Evolutionary conservation across 768 basidiomycete genomes (phyloP).

Genomic region (Russula virescens): DNA sequence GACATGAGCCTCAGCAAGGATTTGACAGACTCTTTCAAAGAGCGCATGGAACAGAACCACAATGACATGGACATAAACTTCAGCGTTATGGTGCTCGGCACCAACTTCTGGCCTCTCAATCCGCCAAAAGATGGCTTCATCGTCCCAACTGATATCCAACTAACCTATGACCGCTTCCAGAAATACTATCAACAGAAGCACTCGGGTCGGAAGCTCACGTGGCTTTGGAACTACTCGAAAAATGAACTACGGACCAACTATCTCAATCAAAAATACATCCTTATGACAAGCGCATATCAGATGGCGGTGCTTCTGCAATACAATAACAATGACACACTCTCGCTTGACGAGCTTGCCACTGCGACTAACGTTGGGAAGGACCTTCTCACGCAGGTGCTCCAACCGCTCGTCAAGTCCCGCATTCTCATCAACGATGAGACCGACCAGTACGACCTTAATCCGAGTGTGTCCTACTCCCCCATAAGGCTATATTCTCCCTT

Average conservation of each 20-base stretch:
- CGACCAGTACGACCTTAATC: constrained; percentile 90
- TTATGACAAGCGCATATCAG: constrained; percentile 94
- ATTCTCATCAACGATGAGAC: constrained; percentile 83
- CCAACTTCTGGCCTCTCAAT: constrained; percentile 92
- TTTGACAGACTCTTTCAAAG: constrained; percentile 90
- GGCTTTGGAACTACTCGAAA: constrained; percentile 98
- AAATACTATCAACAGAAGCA: constrained; percentile 93
- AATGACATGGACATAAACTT: constrained; percentile 87
- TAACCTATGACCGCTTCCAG: constrained; percentile 87
- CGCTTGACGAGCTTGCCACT: constrained; percentile 67
- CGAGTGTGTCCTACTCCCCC: constrained; percentile 39
- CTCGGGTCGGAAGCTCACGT: constrained; percentile 90
- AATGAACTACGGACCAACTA: constrained; percentile 94
- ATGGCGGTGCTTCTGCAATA: constrained; percentile 93
- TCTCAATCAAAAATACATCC: constrained; percentile 89
- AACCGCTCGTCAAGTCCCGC: constrained; percentile 68
- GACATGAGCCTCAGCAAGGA: constrained; percentile 96
- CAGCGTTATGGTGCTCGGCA: constrained; percentile 88
- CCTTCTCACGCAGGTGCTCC: constrained; percentile 63
- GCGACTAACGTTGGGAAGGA: constrained; percentile 82
- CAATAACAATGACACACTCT: constrained; percentile 85
- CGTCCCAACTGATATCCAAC: constrained; percentile 80
- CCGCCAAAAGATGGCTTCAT: constrained; percentile 80
- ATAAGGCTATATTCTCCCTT: not conserved
- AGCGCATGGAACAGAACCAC: constrained; percentile 83